These are phyloP conservation scores for Sclerotinia nivalis DNA, from an alignment of 2,329 filamentous ascomycete genomes.

Conservation along the genomic window DNA sequence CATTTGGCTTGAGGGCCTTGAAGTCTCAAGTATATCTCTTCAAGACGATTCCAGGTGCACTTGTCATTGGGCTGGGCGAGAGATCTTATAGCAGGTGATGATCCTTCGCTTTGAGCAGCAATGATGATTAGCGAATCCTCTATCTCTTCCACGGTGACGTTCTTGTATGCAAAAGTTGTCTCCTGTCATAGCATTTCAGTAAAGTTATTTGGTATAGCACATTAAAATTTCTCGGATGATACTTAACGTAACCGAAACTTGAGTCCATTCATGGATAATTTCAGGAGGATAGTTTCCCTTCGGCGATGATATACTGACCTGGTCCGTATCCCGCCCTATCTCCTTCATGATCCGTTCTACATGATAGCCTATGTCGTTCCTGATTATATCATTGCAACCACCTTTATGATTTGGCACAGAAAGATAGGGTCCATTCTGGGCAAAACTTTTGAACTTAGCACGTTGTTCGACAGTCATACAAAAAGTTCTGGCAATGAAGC, in stretches of 20 bases:
- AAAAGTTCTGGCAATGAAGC: slow-evolving; percentile 58
- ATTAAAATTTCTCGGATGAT: not conserved
- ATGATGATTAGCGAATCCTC: slow-evolving; percentile 65
- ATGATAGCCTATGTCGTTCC: slow-evolving; percentile 16
- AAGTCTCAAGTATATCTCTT: slow-evolving; percentile 59
- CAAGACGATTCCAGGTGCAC: slow-evolving; percentile 43
- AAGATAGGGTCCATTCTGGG: not conserved
- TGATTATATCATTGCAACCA: not conserved
- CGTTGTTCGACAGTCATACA: not conserved
- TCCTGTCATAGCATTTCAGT: not conserved
- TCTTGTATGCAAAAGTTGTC: slow-evolving; percentile 15
- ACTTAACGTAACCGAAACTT: not conserved
- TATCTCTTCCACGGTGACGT: slow-evolving; percentile 70
- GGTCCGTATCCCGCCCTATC: slow-evolving; percentile 20
- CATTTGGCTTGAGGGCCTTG: slow-evolving; percentile 77
- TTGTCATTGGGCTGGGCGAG: slow-evolving; percentile 22
- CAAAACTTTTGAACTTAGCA: not conserved
- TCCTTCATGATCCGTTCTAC: slow-evolving; percentile 28
- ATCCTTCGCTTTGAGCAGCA: slow-evolving; percentile 70
- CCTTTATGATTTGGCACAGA: not conserved
- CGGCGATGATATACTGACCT: slow-evolving; percentile 3
- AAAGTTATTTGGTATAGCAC: not conserved
- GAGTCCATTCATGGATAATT: slow-evolving; percentile 4
- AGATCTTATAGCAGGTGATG: slow-evolving; percentile 60
- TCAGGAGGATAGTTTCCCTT: not conserved